phyloP scores from a whole-genome alignment of 2,329 filamentous ascomycete genomes.

The Scorias spongiosa region DNA sequence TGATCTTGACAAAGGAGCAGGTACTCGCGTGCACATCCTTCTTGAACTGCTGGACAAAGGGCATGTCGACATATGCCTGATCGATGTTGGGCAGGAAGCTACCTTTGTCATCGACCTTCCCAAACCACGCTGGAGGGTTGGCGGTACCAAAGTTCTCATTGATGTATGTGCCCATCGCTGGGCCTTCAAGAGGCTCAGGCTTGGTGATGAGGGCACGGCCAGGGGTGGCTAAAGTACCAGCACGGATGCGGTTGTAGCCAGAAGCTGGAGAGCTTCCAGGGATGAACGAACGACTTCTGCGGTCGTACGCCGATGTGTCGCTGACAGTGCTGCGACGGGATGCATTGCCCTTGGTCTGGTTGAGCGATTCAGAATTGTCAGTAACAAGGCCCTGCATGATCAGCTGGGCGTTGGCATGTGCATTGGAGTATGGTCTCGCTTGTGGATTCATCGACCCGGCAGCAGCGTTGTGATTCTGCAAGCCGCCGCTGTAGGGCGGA shows the following conservation, averaged over 20 bases:
- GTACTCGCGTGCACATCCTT: not conserved
- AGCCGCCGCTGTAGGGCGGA: too few species aligned
- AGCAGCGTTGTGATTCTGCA: too few species aligned
- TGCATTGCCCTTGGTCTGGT: not conserved
- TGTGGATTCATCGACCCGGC: too few species aligned
- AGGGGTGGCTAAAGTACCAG: not conserved
- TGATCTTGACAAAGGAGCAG: constrained; percentile 20
- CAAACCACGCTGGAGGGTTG: not conserved
- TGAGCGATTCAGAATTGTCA: not conserved
- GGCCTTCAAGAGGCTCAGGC: not conserved
- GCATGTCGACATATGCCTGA: constrained; percentile 14
- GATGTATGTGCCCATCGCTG: not conserved
- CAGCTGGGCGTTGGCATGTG: not conserved
- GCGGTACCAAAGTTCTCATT: not conserved
- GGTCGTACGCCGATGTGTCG: not conserved
- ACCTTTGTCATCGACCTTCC: not conserved
- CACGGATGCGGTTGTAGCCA: not conserved
- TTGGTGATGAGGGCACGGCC: not conserved
- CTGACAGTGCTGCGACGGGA: not conserved
- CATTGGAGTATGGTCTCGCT: too few species aligned
- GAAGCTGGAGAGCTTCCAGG: not conserved
- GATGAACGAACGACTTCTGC: too few species aligned
- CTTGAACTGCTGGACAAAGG: constrained; percentile 11
- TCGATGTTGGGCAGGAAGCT: constrained; percentile 9
- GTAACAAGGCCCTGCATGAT: not conserved